These are phyloP conservation scores for Kwoniella dendrophila DNA, from an alignment of 768 basidiomycete genomes.

Conservation along the genomic window DNA sequence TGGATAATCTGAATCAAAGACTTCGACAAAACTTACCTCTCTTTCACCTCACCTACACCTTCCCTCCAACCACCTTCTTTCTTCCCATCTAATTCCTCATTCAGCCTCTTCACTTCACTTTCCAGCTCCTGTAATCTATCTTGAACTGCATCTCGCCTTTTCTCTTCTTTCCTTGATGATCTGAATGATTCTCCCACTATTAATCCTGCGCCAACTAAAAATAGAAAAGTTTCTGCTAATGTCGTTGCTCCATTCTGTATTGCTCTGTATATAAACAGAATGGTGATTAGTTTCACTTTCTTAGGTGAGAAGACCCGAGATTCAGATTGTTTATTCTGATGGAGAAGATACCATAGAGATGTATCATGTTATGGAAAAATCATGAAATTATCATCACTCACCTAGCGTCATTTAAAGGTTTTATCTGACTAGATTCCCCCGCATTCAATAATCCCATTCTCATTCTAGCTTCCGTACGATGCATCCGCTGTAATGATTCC, in stretches of 20 bases:
- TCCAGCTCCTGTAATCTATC: constrained; percentile 45
- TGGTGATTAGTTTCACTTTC: no score
- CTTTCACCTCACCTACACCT: constrained; percentile 27
- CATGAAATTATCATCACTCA: constrained; percentile 17
- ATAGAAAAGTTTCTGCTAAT: constrained; percentile 54
- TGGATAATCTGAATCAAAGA: not conserved
- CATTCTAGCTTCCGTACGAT: constrained; percentile 53
- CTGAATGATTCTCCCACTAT: constrained; percentile 50
- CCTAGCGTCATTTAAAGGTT: constrained; percentile 55
- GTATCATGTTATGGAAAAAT: not conserved
- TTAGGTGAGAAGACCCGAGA: not conserved
- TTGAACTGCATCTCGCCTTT: constrained; percentile 45
- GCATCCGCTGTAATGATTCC: constrained; percentile 41
- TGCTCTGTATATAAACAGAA: constrained; percentile 34
- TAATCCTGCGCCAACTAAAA: constrained; percentile 49
- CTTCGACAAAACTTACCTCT: constrained; percentile 33
- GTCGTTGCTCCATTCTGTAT: constrained; percentile 55
- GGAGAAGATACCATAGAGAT: no score
- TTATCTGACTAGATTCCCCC: constrained; percentile 50
- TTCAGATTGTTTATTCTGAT: not conserved
- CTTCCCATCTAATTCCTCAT: constrained; percentile 18
- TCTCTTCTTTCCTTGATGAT: constrained; percentile 46
- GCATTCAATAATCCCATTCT: constrained; percentile 50
- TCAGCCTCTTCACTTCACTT: constrained; percentile 31
- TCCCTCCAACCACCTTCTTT: constrained; percentile 13